phyloP scores from a whole-genome alignment of 495 filamentous ascomycete species.

The Penicillium robsamsonii region DNA sequence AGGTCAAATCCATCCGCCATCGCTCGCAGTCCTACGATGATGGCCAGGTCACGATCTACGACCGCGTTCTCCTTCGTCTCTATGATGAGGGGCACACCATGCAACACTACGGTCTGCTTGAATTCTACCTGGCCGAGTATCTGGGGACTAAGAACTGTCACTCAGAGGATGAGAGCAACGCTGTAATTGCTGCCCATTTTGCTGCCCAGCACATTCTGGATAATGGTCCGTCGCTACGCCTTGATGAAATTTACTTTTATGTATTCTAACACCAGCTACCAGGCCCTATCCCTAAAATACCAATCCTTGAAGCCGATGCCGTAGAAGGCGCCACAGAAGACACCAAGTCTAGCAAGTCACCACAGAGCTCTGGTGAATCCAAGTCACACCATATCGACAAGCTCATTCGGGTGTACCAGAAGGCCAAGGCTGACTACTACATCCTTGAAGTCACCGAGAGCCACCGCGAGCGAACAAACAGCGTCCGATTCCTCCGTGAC shows the following conservation, averaged over 20 bases:
- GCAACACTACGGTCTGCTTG: slow-evolving; percentile 29
- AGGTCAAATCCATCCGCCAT: slow-evolving; percentile 29
- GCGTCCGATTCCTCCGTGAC: slow-evolving; percentile 49
- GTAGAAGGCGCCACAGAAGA: not conserved
- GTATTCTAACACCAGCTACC: not conserved
- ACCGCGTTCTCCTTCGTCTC: slow-evolving; percentile 38
- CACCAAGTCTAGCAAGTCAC: not conserved
- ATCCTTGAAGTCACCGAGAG: slow-evolving; percentile 11
- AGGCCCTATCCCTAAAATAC: slow-evolving; percentile 4
- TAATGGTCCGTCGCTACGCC: slow-evolving; percentile 1
- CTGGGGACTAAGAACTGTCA: slow-evolving; percentile 26
- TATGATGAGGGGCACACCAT: slow-evolving; percentile 28
- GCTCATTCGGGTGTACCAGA: slow-evolving; percentile 35
- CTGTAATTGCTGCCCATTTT: slow-evolving; percentile 10
- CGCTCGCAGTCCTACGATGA: slow-evolving; percentile 39
- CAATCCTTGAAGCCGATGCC: not conserved
- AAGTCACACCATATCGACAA: slow-evolving; percentile 21
- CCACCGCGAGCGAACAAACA: slow-evolving; percentile 25
- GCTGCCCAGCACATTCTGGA: slow-evolving; percentile 12
- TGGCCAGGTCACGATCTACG: slow-evolving; percentile 43
- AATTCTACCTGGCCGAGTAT: slow-evolving; percentile 42
- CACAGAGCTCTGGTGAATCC: not conserved
- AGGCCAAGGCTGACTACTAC: slow-evolving; percentile 42
- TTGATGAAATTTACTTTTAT: not conserved
- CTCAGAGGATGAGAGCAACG: not conserved